A percentile compares a stretch with the other conserved stretches of the same genome.
These are phyloP conservation scores for Saururus chinensis DNA, from an alignment of 164 flowering plant species.

Conservation along the genomic window DNA sequence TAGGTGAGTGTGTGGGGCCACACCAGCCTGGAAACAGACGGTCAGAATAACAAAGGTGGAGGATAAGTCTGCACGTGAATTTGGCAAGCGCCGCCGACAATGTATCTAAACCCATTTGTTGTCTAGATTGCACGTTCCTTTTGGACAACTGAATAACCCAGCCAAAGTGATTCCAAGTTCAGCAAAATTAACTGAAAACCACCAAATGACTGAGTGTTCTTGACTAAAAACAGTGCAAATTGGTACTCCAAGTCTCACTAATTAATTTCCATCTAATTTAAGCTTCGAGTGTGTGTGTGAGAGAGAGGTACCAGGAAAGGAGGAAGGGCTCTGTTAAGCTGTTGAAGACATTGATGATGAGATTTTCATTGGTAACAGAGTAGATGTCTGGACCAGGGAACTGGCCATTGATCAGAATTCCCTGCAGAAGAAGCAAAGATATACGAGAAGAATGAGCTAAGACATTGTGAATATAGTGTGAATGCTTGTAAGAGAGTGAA, in stretches of 20 bases:
- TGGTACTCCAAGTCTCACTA: too few species aligned
- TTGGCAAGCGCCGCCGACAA: too few species aligned
- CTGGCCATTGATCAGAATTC: slow-evolving; percentile 68
- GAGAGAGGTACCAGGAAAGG: slow-evolving; percentile 45
- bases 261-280: background rate
- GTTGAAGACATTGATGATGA: slow-evolving; percentile 64
- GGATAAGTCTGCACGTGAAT: background rate
- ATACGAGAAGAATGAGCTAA: too few species aligned
- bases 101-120: too few species aligned
- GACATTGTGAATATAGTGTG: too few species aligned
- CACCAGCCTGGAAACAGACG: background rate
- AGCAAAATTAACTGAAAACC: too few species aligned
- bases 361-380: slow-evolving; percentile 65
- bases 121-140: too few species aligned
- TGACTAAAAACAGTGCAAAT: too few species aligned
- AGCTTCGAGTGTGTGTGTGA: background rate
- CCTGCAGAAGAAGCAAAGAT: slow-evolving; percentile 24
- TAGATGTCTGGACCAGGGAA: slow-evolving; percentile 82
- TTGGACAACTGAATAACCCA: too few species aligned
- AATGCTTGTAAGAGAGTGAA: background rate
- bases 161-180: too few species aligned
- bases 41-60: background rate
- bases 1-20: background rate
- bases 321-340: slow-evolving; percentile 71
- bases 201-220: too few species aligned